Base-by-base conservation (phyloP, 495 filamentous ascomycete species). In the Penicillium samsonianum region DNA sequence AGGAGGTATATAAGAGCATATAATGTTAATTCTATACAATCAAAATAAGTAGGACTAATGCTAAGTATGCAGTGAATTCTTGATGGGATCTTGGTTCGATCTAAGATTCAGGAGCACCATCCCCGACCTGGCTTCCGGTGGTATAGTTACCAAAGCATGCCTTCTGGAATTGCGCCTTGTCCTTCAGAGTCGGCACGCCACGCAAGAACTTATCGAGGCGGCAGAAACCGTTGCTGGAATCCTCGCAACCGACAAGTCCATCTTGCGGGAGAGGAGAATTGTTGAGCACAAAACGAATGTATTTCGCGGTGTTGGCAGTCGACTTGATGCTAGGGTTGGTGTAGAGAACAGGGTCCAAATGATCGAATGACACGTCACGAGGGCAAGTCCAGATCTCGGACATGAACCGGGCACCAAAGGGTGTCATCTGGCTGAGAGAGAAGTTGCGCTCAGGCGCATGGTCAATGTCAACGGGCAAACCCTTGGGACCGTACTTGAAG, bases 361-460 rank as follows among this genome's bases (percentile, higher is more conserved):
- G 11, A 0, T 53, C 31, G 23, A 69, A 58, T 0, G 53, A 52
- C 4, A 38, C 17, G 19, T 62, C 37, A 8, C 53, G 12, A 12
- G 71, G 71, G 50, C 69, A 72, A 12, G 58, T 69, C 69, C 69
- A 73, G 52, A 89, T 69, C 62, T 89, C 86, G 14, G 87, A 85
- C 60, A 87, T 80, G 3, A 90, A 68, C 5, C 84, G 73, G 0
- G 82, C 84, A 12, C 77, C 85, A 61, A 88, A 90, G 4, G 85
- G 84, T 26, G 81, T 79, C 23, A 90, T 65, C 26, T 72, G 53
- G 23, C 53, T 62, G 1, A 72, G 49, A 10, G 40, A 35, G 50
- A 74, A 74, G 10, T 50, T 65, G 1, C 62, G 64, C 12, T 66
- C 54, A 0, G 65, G 65, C 12, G 66, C 67, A 47, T 84, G 80